Evolutionary conservation across 305 asterid genomes (phyloP), one percentile per base, ranked within the genome.

Genomic region (Solanum chacoense): DNA sequence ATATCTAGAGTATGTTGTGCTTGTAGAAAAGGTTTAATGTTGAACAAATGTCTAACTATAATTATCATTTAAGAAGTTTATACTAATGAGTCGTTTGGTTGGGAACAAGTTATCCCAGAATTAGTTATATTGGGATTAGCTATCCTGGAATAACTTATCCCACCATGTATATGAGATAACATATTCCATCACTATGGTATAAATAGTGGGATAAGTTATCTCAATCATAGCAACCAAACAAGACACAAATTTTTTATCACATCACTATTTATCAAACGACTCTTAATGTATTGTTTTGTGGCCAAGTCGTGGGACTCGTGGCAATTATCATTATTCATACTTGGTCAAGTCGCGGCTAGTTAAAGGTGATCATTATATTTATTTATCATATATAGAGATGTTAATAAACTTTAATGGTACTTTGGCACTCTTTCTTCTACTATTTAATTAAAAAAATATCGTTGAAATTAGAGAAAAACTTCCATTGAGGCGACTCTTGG

Each of bases 161-260:
- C 59, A 42, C 20, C 1, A 13, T 42, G 16, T 42, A 42, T 42
- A 42, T 42, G 20, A 0, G 59, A 42, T 42, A 42, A 42, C 20
- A 13, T 42, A 0, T 42, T 13, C 1, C 55, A 42, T 42, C 7
- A 42, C 20, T 42, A 42, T 42, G 0, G 59, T 42, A 13, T 0
- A 42, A 42, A 42, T 42, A 13, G 20, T 13, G 59, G 20, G 3
- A 45, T 2, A 45, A 45, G 2, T 45, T 45, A 45, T 45, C 59
- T 0, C 59, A 13, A 12, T 4, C 3, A 13, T 42, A 1, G 2
- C 59, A 45, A 45, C 7, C 59, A 45, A 45, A 45, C 0, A 45
- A 14, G 8, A 45, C 0, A 45, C 63, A 45, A 45, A 0, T 5
- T 0, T 45, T 45, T 45, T 45, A 45, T 45, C 22, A 0, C 63